Conservation (phyloP, 768 basidiomycete species). For the Boletus tylopilopsis region DNA sequence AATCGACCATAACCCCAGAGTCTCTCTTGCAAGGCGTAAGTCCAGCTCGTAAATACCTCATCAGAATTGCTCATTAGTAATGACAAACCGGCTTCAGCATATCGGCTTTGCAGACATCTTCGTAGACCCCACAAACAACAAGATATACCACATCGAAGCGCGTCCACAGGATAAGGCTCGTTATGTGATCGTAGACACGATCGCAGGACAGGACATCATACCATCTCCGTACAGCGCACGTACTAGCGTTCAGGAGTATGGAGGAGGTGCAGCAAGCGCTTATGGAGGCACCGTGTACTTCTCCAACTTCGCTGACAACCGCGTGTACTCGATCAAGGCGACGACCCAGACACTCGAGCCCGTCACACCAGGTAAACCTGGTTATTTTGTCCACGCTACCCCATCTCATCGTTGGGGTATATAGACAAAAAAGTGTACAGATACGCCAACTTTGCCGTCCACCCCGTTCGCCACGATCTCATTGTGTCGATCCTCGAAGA, state of each 20-base stretch:
- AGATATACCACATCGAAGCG: conserved; percentile 54
- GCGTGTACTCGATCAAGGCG: conserved; percentile 43
- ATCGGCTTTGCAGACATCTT: conserved; percentile 40
- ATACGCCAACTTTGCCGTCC: conserved; percentile 60
- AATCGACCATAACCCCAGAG: conserved; percentile 52
- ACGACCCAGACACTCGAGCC: conserved; percentile 35
- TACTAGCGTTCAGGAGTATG: conserved; percentile 66
- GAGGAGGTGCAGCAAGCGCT: conserved; percentile 59
- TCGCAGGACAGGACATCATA: conserved; percentile 46
- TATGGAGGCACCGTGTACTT: conserved; percentile 52
- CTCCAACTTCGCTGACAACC: conserved; percentile 50
- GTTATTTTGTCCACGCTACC: neutral
- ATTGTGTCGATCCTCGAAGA: conserved; percentile 68
- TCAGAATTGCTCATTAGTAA: conserved; percentile 2
- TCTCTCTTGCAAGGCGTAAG: conserved; percentile 45
- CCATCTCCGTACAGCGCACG: conserved; percentile 53
- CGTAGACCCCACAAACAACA: conserved; percentile 46
- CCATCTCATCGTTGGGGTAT: conserved; percentile 1
- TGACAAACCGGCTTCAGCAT: conserved; percentile 20
- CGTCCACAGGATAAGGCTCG: conserved; percentile 57
- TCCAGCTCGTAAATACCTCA: conserved; percentile 4
- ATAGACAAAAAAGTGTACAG: conserved; percentile 38
- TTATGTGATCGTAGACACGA: conserved; percentile 52
- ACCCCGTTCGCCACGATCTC: conserved; percentile 50
- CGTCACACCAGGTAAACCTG: conserved; percentile 56